Evolutionary conservation across 495 filamentous ascomycete species (phyloP), one percentile per base, ranked within the genome.

Genomic region (Penicillium chermesinum): DNA sequence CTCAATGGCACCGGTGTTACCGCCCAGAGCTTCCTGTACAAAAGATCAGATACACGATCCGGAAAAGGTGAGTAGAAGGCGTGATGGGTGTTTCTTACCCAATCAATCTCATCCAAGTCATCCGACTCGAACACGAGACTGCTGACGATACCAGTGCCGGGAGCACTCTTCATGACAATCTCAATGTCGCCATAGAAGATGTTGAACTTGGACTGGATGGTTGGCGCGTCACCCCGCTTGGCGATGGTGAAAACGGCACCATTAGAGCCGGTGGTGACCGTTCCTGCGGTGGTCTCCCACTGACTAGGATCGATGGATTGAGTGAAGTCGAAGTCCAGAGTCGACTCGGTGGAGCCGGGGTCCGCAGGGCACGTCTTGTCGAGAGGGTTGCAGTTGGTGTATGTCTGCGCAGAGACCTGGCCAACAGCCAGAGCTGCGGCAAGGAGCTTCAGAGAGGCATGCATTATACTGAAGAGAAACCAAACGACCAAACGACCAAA

Each of bases 71-170:
- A 4, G 35, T 10, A 14, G n/a, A 4, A 38, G 6, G n/a, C 17
- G 4, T 7, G 35, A 39, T 15, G 37, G 18, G 30, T 36, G 39
- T 62, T 72, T 44, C 85, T 80, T 69, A 89, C 81, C 81, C 89
- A 91, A 69, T 96, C 93, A 59, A 98, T 86, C 72, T 98, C 93
- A 65, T 98, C 93, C n/a, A 96, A 77, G 53, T 82, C 80, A 66
- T 95, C 90, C 3, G 91, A 96, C 60, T 91, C 81, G 40, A 97
- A 67, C 6, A 96, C 88, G 43, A 91, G 75, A 12, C 82, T 87
- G 71, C 85, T 79, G 61, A 94, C 81, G 49, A 95, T 82, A 50
- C 89, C 89, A 13, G 67, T 71, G 15, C 89, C 89, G 4, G 70
- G 67, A 7, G 89, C 80, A 8, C 85, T 81, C 70, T 90, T 84